Base-by-base conservation (phyloP, 2,329 filamentous ascomycete genomes). In the Seiridium unicorne region DNA sequence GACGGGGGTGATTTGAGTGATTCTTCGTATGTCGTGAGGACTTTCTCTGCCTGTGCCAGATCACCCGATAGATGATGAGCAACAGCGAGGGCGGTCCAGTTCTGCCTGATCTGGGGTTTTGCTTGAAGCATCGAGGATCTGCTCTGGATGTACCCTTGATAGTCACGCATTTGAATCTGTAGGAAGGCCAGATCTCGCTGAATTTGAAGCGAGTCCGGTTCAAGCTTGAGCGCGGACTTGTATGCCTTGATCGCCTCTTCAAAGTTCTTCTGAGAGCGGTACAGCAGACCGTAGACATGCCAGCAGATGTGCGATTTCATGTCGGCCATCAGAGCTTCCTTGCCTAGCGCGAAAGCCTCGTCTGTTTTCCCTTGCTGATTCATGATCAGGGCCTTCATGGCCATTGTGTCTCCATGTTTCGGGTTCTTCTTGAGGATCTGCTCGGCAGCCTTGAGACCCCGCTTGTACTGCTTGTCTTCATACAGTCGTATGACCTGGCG, bases 221-320 rank as follows among this genome's bases (percentile, higher is more conserved):
- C 95, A 62, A 98, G 85, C 73, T 87, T 89, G 68, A 99, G 81
- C 13, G 95, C 95, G 76, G 96, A 97, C 74, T 96, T 96, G 82
- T 99, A 99, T 61, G 95, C 96, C 82, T 98, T 98, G 80, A 97
- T 97, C 8, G 96, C 94, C 79, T 98, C 95, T 75, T 98, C 95
- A 69, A 96, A 98, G 78, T 99, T 98, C 84, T 98, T 98, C 72
- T 91, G 90, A 54, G 92, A 89, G 56, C 94, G 89, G 78, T 96
- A 98, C 55, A 99, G 84, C 67, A 99, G 79, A 38, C 96, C 95
- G 75, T 98, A 99, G 62, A 99, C 95, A 77, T 99, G 96, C 95
- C 95, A 99, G 82, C 93, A 98, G 70, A 99, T 93, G 77, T 98
- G 94, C 70, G 93, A 97, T 81, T 96, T 97, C 93, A 99, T 98